Conservation (phyloP, 306 rosid genomes). For the Quercus ilex region DNA sequence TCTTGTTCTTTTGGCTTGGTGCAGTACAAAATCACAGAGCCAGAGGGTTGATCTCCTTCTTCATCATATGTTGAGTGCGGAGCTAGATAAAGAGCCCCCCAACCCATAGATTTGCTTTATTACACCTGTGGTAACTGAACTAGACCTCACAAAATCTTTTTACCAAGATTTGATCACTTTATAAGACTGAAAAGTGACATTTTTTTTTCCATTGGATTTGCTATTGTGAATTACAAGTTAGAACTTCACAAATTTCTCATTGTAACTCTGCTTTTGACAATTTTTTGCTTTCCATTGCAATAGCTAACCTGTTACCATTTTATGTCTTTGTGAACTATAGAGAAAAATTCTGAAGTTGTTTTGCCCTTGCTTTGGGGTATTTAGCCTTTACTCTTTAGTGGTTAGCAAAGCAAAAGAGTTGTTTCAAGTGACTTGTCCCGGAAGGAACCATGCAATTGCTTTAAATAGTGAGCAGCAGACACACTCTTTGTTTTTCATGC, state of each 20-base stretch:
- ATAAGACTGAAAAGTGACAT: neutral
- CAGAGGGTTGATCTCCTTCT: conserved; percentile 88
- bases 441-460: neutral
- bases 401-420: neutral
- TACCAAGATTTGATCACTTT: neutral
- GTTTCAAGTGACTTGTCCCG: neutral
- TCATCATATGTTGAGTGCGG: conserved; percentile 95
- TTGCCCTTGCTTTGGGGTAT: neutral
- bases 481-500: neutral
- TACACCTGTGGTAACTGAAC: conserved; percentile 2
- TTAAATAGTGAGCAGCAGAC: neutral
- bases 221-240: neutral
- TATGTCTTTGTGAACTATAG: neutral
- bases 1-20: conserved; percentile 25
- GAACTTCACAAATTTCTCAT: neutral
- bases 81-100: conserved; percentile 52
- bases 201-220: neutral
- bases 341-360: neutral
- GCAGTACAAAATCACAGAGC: conserved; percentile 78
- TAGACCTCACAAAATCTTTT: neutral
- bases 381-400: too few relatives aligned
- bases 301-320: neutral
- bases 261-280: neutral
- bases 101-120: conserved; percentile 24
- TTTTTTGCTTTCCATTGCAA: neutral